Evolutionary conservation across 192 early-diverging fungal genomes (phyloP), one percentile per base, ranked within the genome.

Genomic region (Helicostylum pulchrum): DNA sequence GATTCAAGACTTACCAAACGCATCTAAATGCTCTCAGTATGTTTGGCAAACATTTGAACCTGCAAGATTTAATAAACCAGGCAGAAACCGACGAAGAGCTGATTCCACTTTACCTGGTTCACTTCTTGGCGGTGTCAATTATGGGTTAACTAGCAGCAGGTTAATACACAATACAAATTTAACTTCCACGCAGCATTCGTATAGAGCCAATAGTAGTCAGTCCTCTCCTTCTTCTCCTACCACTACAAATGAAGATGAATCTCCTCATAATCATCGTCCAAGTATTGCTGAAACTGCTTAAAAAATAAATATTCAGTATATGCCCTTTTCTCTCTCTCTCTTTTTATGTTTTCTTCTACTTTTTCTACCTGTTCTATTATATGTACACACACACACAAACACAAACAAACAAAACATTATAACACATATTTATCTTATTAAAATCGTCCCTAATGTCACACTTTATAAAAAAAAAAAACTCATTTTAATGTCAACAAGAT

Each of bases 1-100:
- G 83, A 91, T 97, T 36, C 95, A 97, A 70, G 93, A 93, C 63
- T 74, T 97, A 32, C 95, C 92, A 0, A 84, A 87, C 45, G 90
- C 84, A 17, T 76, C 80, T 3, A 78, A 80, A 62, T 95, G 93
- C 71, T 75, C 82, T 31, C 80, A 85, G 46, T 97, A 94, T 64
- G 73, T 85, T 32, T 77, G 75, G 74, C 88, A 90, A 62, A 68
- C 75, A 42, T 91, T 88, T 70, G 85, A 85, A n/a, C 82, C 66
- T 52, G 72, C 63, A n/a, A 49, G 64, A 15, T 70, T 70, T 34
- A 70, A 70, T 56, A 70, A 70, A 58, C 68, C 68, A 5, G 68
- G 68, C 8, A 53, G 68, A 4, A 70, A 70, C n/a, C 43, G 68
- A 34, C 36, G 68, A 50, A 62, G 68, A 44, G 36, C 55, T 4